Base-by-base conservation (phyloP, 345 rosid genomes). In the Lepidium aucheri region DNA sequence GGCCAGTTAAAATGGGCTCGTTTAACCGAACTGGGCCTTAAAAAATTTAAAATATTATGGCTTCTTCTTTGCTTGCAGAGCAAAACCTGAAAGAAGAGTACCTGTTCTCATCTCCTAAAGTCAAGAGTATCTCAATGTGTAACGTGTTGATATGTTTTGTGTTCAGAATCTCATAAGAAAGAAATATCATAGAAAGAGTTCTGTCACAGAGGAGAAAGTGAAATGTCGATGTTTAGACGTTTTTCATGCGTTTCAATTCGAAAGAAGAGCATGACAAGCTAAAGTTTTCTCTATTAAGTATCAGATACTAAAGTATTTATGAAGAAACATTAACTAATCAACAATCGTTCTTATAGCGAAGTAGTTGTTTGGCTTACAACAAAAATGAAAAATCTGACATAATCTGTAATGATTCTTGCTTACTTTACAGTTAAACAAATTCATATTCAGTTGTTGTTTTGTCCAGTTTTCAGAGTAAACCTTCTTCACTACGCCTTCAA, bases 181-280 rank as follows among this genome's bases (percentile, higher is more conserved):
- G n/a, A n/a, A n/a, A n/a, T n/a, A n/a, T n/a, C n/a, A n/a, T n/a
- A n/a, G n/a, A n/a, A n/a, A n/a, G n/a, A n/a, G n/a, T n/a, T n/a
- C n/a, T n/a, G n/a, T n/a, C n/a, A n/a, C n/a, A n/a, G n/a, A n/a
- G n/a, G n/a, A n/a, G n/a, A n/a, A n/a, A n/a, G n/a, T n/a, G n/a
- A n/a, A n/a, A n/a, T 88, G 93, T 44, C 82, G 83, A 64, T 87
- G 68, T n/a, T 88, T 84, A 8, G 93, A 94, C 54, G 82, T 82
- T 63, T 89, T 5, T 83, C 76, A 94, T 94, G 96, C 86, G 94
- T 33, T 91, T 90, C 64, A 95, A 84, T 78, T 85, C 95, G 6
- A 94, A 94, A 78, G 95, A 90, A 72, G 97, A 91, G 71, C 93
- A 94, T 9, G 90, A 88, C 0, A 95, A 86, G 36, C 70, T 94